Base-by-base conservation (phyloP, 1,284 basidiomycete species). In the Stereum hirsutum region DNA sequence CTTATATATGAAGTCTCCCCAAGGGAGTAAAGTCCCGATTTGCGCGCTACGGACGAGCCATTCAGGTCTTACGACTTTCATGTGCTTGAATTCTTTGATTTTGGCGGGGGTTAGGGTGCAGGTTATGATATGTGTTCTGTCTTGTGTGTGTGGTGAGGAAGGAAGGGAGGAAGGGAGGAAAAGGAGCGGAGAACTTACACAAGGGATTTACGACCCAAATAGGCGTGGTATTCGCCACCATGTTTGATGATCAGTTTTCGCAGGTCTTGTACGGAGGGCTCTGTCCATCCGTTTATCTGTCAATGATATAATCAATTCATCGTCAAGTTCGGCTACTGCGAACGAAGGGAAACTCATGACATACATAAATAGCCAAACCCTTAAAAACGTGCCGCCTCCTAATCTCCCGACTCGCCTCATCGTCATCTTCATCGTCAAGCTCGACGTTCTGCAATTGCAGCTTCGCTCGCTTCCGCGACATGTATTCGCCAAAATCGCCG, bases 201-300 rank as follows among this genome's bases (percentile, higher is more conserved):
- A 24, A 78, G 54, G 4, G 72, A 65, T 58, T 92, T 91, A 59
- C 73, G 79, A 59, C 88, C 86, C 19, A 95, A 70, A 58, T 93
- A 94, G 0, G 92, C 78, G 44, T 89, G 81, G 48, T 85, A 91
- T 12, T 75, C 65, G 3, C 93, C 94, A 6, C 93, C 95, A 52
- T 95, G 75, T 44, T 81, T 69, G 2, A 95, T 64, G 30, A 98
- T 82, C 43, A 97, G 67, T 49, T 81, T 70, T 3, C 89, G 75
- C 1, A 98, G 64, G 41, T 90, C 88, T 56, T 91, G 87, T 42
- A 92, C 78, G 4, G 92, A 90, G 5, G 94, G 93, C 23, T 77
- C 70, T 1, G 92, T 96, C 66, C 81, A 89, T 0, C 94, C 94
- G 56, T 96, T 97, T 50, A 94, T 83, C 88, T 91, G 48, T 31